A percentile compares a stretch with the other conserved stretches of the same genome.
phyloP scores from a whole-genome alignment of 495 filamentous ascomycete genomes.

The Venustampulla echinocandica region DNA sequence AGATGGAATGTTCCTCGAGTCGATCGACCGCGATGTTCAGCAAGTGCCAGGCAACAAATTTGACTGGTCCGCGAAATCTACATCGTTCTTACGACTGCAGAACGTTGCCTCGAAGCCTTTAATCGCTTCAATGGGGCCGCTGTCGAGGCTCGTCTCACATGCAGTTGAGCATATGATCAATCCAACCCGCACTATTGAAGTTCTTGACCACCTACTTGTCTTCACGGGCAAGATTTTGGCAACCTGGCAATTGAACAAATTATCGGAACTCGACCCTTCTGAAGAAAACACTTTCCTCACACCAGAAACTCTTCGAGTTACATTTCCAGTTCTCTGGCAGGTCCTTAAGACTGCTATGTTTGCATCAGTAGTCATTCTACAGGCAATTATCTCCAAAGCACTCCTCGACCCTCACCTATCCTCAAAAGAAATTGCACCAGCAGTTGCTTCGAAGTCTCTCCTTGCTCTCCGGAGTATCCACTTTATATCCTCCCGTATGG shows the following conservation, averaged over 20 bases:
- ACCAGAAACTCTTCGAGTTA: slow-evolving; percentile 56
- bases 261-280: slow-evolving; percentile 72
- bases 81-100: slow-evolving; percentile 48
- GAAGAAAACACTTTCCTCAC: slow-evolving; percentile 65
- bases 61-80: slow-evolving; percentile 57
- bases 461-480: slow-evolving; percentile 74
- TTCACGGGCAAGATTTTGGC: slow-evolving; percentile 64
- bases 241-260: slow-evolving; percentile 79
- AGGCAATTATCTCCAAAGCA: slow-evolving; percentile 60
- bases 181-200: slow-evolving; percentile 49
- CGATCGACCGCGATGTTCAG: slow-evolving; percentile 67
- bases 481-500: slow-evolving; percentile 76
- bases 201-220: slow-evolving; percentile 60
- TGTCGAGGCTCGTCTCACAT: slow-evolving; percentile 70
- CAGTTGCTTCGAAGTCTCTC: slow-evolving; percentile 67
- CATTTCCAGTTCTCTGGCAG: slow-evolving; percentile 74
- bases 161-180: slow-evolving; percentile 58
- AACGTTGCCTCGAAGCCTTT: slow-evolving; percentile 58
- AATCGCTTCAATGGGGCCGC: slow-evolving; percentile 64
- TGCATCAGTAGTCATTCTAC: slow-evolving; percentile 64
- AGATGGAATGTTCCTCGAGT: slow-evolving; percentile 70
- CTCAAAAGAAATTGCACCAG: slow-evolving; percentile 48
- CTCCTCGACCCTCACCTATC: slow-evolving; percentile 36
- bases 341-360: slow-evolving; percentile 75
- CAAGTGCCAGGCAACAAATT: slow-evolving; percentile 55